Evolutionary conservation across 106 monocot species (phyloP), one percentile per base, ranked within the genome.

Genomic region (Platanthera zijinensis): DNA sequence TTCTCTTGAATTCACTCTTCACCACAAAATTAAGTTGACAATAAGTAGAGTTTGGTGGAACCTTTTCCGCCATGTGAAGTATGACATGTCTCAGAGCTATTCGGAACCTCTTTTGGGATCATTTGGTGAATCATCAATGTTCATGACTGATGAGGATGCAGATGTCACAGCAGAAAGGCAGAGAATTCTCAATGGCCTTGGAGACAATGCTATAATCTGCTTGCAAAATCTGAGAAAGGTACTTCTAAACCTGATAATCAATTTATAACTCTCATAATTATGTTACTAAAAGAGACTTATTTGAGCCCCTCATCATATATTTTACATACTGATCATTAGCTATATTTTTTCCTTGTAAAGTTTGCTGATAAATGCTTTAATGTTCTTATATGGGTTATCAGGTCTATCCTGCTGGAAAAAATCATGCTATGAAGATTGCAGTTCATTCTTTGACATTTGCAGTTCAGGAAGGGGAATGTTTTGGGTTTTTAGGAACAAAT

Each of bases 401-500:
- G 95, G 92, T 90, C 28, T 95, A 89, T 63, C 80, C 81, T 68
- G 70, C 72, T 57, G 75, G 83, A 75, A 57, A 69, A 76, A 76
- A 84, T 80, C 68, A 81, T 76, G 72, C 78, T 72, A 74, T 67
- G 56, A 92, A 95, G 74, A 86, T 90, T 80, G 95, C 95, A 18
- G 95, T 95, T 74, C 75, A 78, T 74, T 90, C 95, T 28, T 83
- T 95, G 80, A 86, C 95, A 32, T 95, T 95, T 75, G 81, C 92
- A 21, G 95, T 95, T 74, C 84, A 83, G 59, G 92, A 88, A 76
- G 95, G 95, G 79, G 95, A 95, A 84, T 95, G 95, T 78, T 92
- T 95, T 86, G 95, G 95, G 8, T 95, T 92, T 77, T 78, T 95
- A 57, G 95, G 95, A 62, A 95, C 92, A 78, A 95, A 95, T 86